These are phyloP conservation scores for Chaetoscypha palmicola DNA, from an alignment of 2,329 filamentous ascomycete species.

Conservation along the genomic window DNA sequence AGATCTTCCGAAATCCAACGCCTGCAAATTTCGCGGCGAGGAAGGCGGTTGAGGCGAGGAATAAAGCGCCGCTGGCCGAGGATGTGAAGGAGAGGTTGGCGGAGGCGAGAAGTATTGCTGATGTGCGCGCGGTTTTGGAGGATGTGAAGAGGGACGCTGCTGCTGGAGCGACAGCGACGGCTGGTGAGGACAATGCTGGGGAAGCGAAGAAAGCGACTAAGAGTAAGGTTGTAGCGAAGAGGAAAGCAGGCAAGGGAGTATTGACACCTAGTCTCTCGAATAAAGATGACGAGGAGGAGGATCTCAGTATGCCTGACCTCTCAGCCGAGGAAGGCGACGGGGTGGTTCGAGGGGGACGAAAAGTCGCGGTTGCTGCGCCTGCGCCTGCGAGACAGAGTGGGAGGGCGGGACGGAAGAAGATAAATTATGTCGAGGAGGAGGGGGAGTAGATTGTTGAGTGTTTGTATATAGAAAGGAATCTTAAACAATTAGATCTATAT, in stretches of 20 bases:
- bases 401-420: conserved; percentile 15
- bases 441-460: neutral
- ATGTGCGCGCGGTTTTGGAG: conserved; percentile 24
- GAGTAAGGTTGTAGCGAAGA: conserved; percentile 18
- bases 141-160: conserved; percentile 15
- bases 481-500: no score
- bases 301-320: conserved; percentile 34
- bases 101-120: conserved; percentile 18
- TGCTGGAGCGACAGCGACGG: conserved; percentile 5
- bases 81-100: conserved; percentile 18
- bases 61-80: conserved; percentile 17
- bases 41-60: conserved; percentile 17
- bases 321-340: conserved; percentile 30
- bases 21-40: conserved; percentile 26
- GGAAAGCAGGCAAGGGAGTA: conserved; percentile 29
- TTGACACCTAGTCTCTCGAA: conserved; percentile 37
- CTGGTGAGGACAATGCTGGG: conserved; percentile 3
- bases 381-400: conserved; percentile 18
- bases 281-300: conserved; percentile 30
- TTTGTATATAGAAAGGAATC: no score
- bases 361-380: conserved; percentile 5
- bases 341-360: neutral
- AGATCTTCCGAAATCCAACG: conserved; percentile 27
- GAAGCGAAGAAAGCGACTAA: conserved; percentile 1
- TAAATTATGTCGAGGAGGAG: conserved; percentile 17